Percentiles rank a stretch among this genome's conserved stretches.
phyloP scores from a whole-genome alignment of 148 eudicot genomes.

The Pouteria glomerata region DNA sequence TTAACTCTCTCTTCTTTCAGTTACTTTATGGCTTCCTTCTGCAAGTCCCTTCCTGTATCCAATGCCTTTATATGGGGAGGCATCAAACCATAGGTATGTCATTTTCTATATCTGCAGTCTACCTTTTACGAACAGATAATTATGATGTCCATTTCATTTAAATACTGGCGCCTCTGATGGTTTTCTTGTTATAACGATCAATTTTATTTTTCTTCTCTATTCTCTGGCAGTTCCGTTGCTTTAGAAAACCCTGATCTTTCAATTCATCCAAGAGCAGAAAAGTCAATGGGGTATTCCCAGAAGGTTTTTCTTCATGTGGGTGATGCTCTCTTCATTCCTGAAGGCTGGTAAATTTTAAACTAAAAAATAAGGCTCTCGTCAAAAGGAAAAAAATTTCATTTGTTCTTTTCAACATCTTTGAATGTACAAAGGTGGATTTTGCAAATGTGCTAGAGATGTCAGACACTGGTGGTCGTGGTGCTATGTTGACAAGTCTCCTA shows the following conservation, averaged over 20 bases:
- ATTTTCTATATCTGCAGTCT: background rate
- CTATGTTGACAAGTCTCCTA: too few species aligned
- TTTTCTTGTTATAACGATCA: slow-evolving; percentile 6
- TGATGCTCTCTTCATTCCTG: slow-evolving; percentile 88
- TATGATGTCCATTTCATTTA: background rate
- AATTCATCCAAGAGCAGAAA: slow-evolving; percentile 61
- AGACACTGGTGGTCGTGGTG: too few species aligned
- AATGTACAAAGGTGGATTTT: too few species aligned
- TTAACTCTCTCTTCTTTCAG: slow-evolving; percentile 29
- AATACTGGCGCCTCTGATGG: background rate
- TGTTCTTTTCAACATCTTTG: too few species aligned
- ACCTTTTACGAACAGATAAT: background rate
- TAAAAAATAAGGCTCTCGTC: background rate
- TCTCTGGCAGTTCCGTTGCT: slow-evolving; percentile 53
- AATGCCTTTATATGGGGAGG: slow-evolving; percentile 86
- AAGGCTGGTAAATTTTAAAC: slow-evolving; percentile 69
- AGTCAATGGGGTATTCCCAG: slow-evolving; percentile 48
- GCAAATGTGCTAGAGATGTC: too few species aligned
- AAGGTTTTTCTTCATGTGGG: slow-evolving; percentile 76
- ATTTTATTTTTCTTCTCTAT: slow-evolving; percentile 6
- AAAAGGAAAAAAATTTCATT: too few species aligned
- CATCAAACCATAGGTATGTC: slow-evolving; percentile 86
- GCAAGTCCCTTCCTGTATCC: slow-evolving; percentile 71
- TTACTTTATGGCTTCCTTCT: slow-evolving; percentile 92
- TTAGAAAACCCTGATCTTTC: slow-evolving; percentile 64